Evolutionary conservation across 805 yeast species (phyloP), one percentile per base, ranked within the genome.

Genomic region (Ogataea wickerhamii): DNA sequence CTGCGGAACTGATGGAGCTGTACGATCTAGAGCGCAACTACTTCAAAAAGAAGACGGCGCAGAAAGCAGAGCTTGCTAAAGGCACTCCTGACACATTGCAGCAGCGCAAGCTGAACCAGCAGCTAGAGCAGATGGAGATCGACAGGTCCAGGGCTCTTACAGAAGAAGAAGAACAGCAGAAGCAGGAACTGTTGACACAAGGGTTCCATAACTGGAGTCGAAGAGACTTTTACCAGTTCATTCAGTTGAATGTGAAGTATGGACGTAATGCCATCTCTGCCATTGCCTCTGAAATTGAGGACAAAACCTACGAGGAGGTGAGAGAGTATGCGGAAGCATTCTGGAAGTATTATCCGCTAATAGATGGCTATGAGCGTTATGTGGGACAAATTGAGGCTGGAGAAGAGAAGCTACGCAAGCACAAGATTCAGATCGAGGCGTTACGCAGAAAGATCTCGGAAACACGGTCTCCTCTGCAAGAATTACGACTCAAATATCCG

Each of bases 351-450:
- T 82, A 78, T 53, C 70, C 75, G 34, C 85, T 81, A 49, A 82
- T 93, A 45, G 98, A 91, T 23, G 95, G 96, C 8, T 82, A 81
- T 61, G 98, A 93, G 49, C 75, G 86, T 46, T 87, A 82, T 60
- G 63, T 89, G 37, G 68, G 73, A 14, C 91, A 81, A 52, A 87
- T 93, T 44, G 95, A 88, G 54, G 71, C 75, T 3, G 98, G 98
- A 12, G 98, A 93, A 57, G 96, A 88, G 44, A 83, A 76, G 58
- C 73, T 85, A 18, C 68, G 77, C 32, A 79, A 76, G 51, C 56
- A 73, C 7, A 74, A 73, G 50, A 64, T 79, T 22, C 96, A 88
- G 53, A 85, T 80, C 56, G 95, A 86, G 60, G 74, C 87, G 14
- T 67, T 93, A 38, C 75, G 89, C 52, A 69, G 82, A 44, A 89